Conservation (phyloP, 1,284 basidiomycete species). For the Baeospora myosura region DNA sequence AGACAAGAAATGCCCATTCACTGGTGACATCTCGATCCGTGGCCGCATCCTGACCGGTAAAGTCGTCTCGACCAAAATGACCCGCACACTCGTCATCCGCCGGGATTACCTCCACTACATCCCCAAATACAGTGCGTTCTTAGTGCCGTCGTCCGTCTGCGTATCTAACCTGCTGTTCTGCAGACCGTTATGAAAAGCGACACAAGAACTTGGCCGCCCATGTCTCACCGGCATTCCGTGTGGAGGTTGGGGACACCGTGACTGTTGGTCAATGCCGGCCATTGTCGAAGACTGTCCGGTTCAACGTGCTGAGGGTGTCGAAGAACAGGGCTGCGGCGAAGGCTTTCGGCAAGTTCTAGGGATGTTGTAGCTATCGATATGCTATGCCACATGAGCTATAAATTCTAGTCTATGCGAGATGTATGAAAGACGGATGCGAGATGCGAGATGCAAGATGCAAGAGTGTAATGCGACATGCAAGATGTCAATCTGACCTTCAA, state of each 20-base stretch:
- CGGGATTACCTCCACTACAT: constrained; percentile 98
- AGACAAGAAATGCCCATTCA: constrained; percentile 99
- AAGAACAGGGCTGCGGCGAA: constrained; percentile 86
- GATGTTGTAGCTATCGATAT: constrained; percentile 21
- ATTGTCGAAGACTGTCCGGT: constrained; percentile 97
- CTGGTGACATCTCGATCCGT: constrained; percentile 93
- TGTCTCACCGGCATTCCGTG: constrained; percentile 98
- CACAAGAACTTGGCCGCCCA: constrained; percentile 99
- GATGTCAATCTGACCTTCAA: no score
- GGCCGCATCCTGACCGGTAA: constrained; percentile 97
- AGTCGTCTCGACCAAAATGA: constrained; percentile 99
- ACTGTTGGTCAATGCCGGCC: constrained; percentile 99
- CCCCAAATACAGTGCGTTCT: constrained; percentile 87
- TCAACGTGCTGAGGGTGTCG: constrained; percentile 91
- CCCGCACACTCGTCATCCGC: constrained; percentile 96
- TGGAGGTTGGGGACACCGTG: constrained; percentile 86
- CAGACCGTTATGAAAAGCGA: constrained; percentile 92
- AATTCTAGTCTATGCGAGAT: no score
- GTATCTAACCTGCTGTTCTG: constrained; percentile 6
- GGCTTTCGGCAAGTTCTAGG: constrained; percentile 91
- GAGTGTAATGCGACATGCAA: no score
- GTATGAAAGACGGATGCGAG: no score
- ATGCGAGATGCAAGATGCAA: no score
- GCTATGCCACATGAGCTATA: constrained; percentile 14
- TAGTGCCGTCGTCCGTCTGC: neutral